A percentile compares a stretch with the other conserved stretches of the same genome.
Conservation (phyloP, 495 filamentous ascomycete species). For the Penicillium pulvis region DNA sequence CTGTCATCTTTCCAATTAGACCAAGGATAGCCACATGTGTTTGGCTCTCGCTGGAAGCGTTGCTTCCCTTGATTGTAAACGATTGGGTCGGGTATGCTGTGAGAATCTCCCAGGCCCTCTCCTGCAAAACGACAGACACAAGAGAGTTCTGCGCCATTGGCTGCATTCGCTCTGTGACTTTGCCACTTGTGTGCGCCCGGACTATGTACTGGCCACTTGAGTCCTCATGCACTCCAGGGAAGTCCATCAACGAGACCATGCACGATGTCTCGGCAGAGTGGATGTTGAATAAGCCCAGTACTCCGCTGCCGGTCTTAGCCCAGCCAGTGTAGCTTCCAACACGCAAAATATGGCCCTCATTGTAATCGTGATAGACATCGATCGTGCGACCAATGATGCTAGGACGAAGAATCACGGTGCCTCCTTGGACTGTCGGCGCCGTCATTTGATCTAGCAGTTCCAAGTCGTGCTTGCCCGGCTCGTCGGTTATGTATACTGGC, state of each 20-base stretch:
- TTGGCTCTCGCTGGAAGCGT: slow-evolving; percentile 4
- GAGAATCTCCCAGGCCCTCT: slow-evolving; percentile 79
- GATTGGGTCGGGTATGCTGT: slow-evolving; percentile 65
- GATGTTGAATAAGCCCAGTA: slow-evolving; percentile 86
- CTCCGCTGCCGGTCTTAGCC: slow-evolving; percentile 66
- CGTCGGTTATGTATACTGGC: slow-evolving; percentile 91
- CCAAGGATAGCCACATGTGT: slow-evolving; percentile 71
- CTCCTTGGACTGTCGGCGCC: slow-evolving; percentile 62
- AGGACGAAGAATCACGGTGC: slow-evolving; percentile 76
- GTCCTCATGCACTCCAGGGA: slow-evolving; percentile 63
- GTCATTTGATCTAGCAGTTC: slow-evolving; percentile 77
- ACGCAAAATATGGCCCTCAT: slow-evolving; percentile 71
- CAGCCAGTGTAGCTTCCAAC: slow-evolving; percentile 71
- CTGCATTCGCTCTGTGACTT: slow-evolving; percentile 54
- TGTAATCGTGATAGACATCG: slow-evolving; percentile 72
- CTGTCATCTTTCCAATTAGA: slow-evolving; percentile 86
- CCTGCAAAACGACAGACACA: slow-evolving; percentile 60
- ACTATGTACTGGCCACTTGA: slow-evolving; percentile 62
- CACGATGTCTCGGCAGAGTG: slow-evolving; percentile 57
- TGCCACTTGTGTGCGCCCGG: slow-evolving; percentile 68
- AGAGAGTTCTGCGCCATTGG: slow-evolving; percentile 38
- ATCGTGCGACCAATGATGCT: slow-evolving; percentile 68
- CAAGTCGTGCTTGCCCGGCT: slow-evolving; percentile 77
- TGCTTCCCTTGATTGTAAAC: slow-evolving; percentile 48
- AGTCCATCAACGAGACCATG: slow-evolving; percentile 66